A percentile compares a stretch with the other conserved stretches of the same genome.
phyloP scores from a whole-genome alignment of 768 basidiomycete species.

The Naganishia onofrii region DNA sequence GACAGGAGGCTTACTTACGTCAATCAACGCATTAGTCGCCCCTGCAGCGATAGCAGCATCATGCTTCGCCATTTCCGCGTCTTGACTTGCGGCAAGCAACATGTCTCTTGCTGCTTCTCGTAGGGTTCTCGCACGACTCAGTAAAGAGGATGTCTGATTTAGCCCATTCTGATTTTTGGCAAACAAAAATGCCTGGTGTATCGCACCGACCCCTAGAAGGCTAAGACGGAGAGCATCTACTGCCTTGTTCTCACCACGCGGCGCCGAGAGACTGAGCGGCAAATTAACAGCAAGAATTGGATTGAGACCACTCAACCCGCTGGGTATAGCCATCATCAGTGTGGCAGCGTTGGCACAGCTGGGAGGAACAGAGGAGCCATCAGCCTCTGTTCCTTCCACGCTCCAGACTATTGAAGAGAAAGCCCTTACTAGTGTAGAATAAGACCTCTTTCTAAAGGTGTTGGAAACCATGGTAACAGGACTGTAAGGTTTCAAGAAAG shows the following conservation, averaged over 20 bases:
- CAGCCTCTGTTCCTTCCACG: conserved; percentile 20
- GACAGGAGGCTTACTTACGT: conserved; percentile 37
- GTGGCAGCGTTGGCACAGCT: conserved; percentile 57
- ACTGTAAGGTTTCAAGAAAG: conserved; percentile 32
- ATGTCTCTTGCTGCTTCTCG: conserved; percentile 52
- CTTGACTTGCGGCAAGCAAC: conserved; percentile 51
- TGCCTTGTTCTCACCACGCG: conserved; percentile 51
- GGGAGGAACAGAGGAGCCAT: conserved; percentile 17
- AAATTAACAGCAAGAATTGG: conserved; percentile 55
- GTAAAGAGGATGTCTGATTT: conserved; percentile 46
- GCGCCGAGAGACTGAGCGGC: conserved; percentile 55
- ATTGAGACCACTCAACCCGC: conserved; percentile 50
- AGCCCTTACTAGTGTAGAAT: conserved; percentile 46
- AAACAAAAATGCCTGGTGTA: conserved; percentile 56
- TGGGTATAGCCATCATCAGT: conserved; percentile 57
- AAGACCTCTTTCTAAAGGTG: conserved; percentile 45
- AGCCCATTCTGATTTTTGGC: conserved; percentile 47
- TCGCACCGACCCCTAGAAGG: conserved; percentile 55
- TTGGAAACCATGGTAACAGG: conserved; percentile 51
- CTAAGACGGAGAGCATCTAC: conserved; percentile 55
- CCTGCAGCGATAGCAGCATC: conserved; percentile 46
- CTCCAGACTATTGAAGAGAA: conserved; percentile 1
- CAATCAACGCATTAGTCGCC: conserved; percentile 42
- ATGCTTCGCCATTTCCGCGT: conserved; percentile 39
- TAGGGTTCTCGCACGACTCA: conserved; percentile 52